Conservation (phyloP, 2,329 filamentous ascomycete genomes). For the Microdochium bolleyi region DNA sequence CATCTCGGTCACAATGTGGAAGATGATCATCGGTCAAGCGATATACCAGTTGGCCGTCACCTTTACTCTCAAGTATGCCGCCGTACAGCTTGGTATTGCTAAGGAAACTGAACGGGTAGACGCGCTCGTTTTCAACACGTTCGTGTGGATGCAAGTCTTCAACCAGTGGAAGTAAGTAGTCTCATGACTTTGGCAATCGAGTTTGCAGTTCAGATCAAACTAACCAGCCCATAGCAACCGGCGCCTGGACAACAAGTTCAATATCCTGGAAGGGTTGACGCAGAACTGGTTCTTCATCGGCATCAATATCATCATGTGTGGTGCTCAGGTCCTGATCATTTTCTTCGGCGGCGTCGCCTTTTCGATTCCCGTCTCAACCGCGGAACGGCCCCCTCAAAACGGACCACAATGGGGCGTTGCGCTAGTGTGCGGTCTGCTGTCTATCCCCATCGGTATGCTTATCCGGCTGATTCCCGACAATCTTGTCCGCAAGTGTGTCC, state of each 20-base stretch:
- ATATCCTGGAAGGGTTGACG: constrained; percentile 84
- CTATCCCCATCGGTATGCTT: constrained; percentile 72
- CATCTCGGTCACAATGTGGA: constrained; percentile 94
- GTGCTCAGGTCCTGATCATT: constrained; percentile 82
- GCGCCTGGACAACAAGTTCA: constrained; percentile 88
- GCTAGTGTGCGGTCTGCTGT: constrained; percentile 74
- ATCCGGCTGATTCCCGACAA: constrained; percentile 79
- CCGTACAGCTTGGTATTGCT: constrained; percentile 44
- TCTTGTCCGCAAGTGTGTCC: constrained; percentile 44
- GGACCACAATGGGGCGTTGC: constrained; percentile 83
- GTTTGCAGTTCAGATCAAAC: constrained; percentile 4
- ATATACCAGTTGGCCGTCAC: constrained; percentile 79
- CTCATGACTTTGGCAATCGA: constrained; percentile 2
- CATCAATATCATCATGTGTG: constrained; percentile 83
- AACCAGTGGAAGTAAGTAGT: constrained; percentile 83
- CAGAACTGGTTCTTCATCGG: constrained; percentile 83
- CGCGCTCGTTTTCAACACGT: constrained; percentile 93
- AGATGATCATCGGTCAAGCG: constrained; percentile 94
- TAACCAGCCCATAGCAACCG: constrained; percentile 55
- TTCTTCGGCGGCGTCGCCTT: constrained; percentile 80
- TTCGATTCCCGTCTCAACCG: constrained; percentile 48
- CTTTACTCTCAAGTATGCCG: constrained; percentile 76
- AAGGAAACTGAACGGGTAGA: constrained; percentile 45
- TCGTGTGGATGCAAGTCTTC: constrained; percentile 99
- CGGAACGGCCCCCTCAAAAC: constrained; percentile 38